Conservation (phyloP, 257 asterid species). For the Lantana camara region DNA sequence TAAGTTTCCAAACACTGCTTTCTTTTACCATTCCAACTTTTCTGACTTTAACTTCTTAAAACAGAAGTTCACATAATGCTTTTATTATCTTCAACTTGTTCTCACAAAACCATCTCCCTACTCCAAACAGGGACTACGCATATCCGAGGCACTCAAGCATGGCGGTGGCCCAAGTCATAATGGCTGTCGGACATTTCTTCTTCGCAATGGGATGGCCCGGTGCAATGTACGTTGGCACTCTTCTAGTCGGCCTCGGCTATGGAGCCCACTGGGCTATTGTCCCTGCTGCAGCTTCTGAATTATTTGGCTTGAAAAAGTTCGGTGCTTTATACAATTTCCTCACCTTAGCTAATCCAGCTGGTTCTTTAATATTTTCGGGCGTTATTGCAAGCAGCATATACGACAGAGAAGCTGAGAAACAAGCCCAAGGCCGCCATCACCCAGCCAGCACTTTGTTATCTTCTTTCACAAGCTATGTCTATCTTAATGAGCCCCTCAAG, state of each 20-base stretch:
- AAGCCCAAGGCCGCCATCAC: constrained; percentile 49
- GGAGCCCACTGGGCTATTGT: constrained; percentile 99
- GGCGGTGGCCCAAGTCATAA: constrained; percentile 73
- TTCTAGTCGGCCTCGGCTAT: constrained; percentile 90
- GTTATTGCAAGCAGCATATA: constrained; percentile 82
- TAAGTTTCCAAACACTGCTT: no score
- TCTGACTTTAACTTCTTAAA: no score
- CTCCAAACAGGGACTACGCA: constrained; percentile 68
- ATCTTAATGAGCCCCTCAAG: constrained; percentile 57
- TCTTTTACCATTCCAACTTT: no score
- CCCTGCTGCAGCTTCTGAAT: constrained; percentile 89
- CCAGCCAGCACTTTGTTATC: constrained; percentile 32
- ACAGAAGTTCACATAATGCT: no score
- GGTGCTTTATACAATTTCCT: constrained; percentile 82
- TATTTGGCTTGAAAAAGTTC: constrained; percentile 86
- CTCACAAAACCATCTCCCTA: constrained; percentile 13
- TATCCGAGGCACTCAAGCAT: constrained; percentile 81
- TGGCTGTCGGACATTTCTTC: constrained; percentile 86
- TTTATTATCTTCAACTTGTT: constrained; percentile 5
- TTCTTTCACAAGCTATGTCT: constrained; percentile 45
- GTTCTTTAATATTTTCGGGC: constrained; percentile 80
- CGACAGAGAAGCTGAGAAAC: constrained; percentile 80
- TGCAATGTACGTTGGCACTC: constrained; percentile 81
- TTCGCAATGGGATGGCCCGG: constrained; percentile 97
- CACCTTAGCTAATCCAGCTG: constrained; percentile 82